These are phyloP conservation scores for Colletotrichum tamarilloi DNA, from an alignment of 2,329 filamentous ascomycete species.

Conservation along the genomic window DNA sequence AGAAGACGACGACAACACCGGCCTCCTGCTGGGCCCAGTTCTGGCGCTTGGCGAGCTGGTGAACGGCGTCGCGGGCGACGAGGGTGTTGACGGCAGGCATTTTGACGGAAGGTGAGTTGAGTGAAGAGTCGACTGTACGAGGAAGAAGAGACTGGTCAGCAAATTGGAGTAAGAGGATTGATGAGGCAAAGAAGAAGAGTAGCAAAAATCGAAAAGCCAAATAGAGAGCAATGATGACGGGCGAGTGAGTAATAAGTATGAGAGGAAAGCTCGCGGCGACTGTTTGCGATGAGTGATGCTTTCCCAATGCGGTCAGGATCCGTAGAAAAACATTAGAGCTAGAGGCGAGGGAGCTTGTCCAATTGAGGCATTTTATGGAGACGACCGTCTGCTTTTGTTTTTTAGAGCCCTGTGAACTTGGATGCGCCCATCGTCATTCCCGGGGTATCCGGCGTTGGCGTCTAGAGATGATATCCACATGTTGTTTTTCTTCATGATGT, in stretches of 20 bases:
- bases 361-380: conserved; percentile 33
- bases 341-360: conserved; percentile 16
- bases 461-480: neutral
- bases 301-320: conserved; percentile 3
- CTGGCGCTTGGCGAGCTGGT: conserved; percentile 53
- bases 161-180: neutral
- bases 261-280: conserved; percentile 25
- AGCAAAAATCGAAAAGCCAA: neutral
- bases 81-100: conserved; percentile 56
- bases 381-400: neutral
- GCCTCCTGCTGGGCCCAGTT: conserved; percentile 53
- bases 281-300: neutral
- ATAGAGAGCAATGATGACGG: neutral
- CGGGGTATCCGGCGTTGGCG: conserved; percentile 29
- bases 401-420: neutral
- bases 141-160: conserved; percentile 8
- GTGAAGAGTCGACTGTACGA: conserved; percentile 24
- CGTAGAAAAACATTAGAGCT: neutral
- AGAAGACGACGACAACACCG: conserved; percentile 57
- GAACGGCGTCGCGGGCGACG: conserved; percentile 50
- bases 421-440: conserved; percentile 27
- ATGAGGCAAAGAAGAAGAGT: no score
- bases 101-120: conserved; percentile 40
- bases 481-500: neutral
- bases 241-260: conserved; percentile 23